phyloP scores from a whole-genome alignment of 176 grass and related monocot genomes.

The Coix lacrymajobi region DNA sequence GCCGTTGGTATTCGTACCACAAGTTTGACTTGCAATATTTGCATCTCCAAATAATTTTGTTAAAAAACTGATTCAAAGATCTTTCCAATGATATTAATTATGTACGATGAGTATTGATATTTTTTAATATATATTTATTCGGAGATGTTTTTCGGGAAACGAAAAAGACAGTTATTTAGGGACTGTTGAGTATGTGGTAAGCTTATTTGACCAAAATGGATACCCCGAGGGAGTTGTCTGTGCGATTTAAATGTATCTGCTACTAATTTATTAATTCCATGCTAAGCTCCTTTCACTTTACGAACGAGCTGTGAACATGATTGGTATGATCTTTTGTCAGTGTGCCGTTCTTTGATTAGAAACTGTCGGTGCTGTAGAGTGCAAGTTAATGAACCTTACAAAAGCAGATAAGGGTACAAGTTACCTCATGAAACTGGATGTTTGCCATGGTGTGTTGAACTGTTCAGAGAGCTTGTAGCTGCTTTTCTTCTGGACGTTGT shows the following conservation, averaged over 20 bases:
- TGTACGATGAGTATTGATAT: too few species aligned
- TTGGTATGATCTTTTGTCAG: background rate
- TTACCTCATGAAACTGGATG: background rate
- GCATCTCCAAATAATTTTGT: too few species aligned
- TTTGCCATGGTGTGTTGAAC: background rate
- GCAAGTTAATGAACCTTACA: background rate
- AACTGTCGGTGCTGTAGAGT: background rate
- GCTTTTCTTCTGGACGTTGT: background rate
- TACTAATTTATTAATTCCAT: constrained; percentile 7
- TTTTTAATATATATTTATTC: too few species aligned
- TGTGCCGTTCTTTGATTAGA: background rate
- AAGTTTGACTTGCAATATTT: too few species aligned
- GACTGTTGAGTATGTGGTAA: too few species aligned
- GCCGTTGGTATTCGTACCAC: too few species aligned
- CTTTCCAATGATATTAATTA: too few species aligned
- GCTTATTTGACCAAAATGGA: background rate
- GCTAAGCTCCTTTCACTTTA: background rate
- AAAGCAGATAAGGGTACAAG: background rate
- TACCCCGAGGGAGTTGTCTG: background rate
- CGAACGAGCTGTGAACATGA: background rate
- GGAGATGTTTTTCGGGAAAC: too few species aligned
- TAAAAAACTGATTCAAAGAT: too few species aligned
- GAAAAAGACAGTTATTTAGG: too few species aligned
- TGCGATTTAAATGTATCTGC: background rate
- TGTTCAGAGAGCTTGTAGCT: background rate